Evolutionary conservation across 345 rosid species (phyloP).

Genomic region (Ailanthus altissimus): DNA sequence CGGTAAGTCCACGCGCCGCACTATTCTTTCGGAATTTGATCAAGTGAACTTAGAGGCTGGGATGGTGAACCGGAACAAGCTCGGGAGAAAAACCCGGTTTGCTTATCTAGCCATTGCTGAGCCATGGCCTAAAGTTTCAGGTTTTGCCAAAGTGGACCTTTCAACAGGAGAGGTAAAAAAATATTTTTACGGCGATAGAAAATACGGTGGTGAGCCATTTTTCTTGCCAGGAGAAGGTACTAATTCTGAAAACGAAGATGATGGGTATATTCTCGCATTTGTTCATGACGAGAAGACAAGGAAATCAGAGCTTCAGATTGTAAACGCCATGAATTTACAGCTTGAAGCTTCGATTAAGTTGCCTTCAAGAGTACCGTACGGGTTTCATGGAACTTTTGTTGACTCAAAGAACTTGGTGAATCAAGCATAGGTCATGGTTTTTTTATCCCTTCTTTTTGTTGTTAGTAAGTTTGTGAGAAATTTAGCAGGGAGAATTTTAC

Average conservation of each 20-base stretch:
- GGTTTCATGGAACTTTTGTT: slow-evolving; percentile 92
- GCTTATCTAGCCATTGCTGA: slow-evolving; percentile 90
- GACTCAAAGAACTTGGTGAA: slow-evolving; percentile 58
- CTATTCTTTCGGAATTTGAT: slow-evolving; percentile 50
- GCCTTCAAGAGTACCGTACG: slow-evolving; percentile 94
- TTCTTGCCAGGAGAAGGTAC: slow-evolving; percentile 50
- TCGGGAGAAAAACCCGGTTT: slow-evolving; percentile 72
- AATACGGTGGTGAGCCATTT: slow-evolving; percentile 89
- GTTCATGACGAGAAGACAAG: slow-evolving; percentile 82
- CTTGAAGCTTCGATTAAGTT: slow-evolving; percentile 71
- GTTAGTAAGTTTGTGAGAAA: not conserved
- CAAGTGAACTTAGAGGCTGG: slow-evolving; percentile 94
- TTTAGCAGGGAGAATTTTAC: slow-evolving; percentile 33
- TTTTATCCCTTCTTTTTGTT: not conserved
- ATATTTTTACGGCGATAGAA: slow-evolving; percentile 62
- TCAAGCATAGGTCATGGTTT: slow-evolving; percentile 45
- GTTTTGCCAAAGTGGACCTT: slow-evolving; percentile 87
- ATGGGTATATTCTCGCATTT: slow-evolving; percentile 74
- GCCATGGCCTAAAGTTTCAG: slow-evolving; percentile 95
- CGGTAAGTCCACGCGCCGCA: slow-evolving; percentile 72
- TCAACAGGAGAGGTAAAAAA: slow-evolving; percentile 64
- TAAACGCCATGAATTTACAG: slow-evolving; percentile 62
- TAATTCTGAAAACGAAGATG: slow-evolving; percentile 59
- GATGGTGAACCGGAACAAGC: slow-evolving; percentile 81
- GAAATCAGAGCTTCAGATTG: slow-evolving; percentile 83